Conservation (phyloP, 2,329 filamentous ascomycete species). For the Grosmannia huntii region DNA sequence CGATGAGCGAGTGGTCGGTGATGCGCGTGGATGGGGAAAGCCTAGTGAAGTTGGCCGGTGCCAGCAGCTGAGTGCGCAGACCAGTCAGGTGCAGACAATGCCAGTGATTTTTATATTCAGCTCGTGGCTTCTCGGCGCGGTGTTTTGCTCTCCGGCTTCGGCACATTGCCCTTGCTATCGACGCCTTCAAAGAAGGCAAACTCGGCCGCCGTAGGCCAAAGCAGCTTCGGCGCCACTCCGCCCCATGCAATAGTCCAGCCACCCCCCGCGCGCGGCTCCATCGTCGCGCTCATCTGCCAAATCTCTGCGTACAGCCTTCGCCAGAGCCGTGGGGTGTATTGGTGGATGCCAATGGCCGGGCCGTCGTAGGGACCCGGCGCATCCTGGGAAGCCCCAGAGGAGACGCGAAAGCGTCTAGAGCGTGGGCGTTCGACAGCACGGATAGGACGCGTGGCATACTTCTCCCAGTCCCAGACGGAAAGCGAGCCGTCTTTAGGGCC, state of each 20-base stretch:
- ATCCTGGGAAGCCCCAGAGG: constrained; percentile 20
- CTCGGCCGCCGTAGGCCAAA: constrained; percentile 21
- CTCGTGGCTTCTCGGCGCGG: too few species aligned
- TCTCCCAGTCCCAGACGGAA: constrained; percentile 28
- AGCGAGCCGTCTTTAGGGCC: too few species aligned
- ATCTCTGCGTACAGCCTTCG: constrained; percentile 32
- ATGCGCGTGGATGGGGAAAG: constrained; percentile 61
- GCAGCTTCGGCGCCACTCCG: constrained; percentile 13
- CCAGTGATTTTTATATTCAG: background rate
- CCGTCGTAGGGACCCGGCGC: constrained; percentile 17
- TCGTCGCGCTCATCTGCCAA: constrained; percentile 31
- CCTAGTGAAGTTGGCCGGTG: constrained; percentile 43
- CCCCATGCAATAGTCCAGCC: constrained; percentile 35
- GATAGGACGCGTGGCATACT: constrained; percentile 26
- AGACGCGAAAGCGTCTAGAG: constrained; percentile 23
- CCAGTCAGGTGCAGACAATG: background rate
- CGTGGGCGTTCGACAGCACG: constrained; percentile 24
- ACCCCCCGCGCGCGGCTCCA: constrained; percentile 18
- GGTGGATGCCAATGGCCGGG: constrained; percentile 19
- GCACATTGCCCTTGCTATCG: constrained; percentile 16
- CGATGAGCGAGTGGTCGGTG: constrained; percentile 59
- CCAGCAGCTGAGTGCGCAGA: background rate
- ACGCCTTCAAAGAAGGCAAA: constrained; percentile 36
- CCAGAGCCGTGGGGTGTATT: constrained; percentile 28
- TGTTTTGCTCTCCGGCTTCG: background rate